Evolutionary conservation across 2,329 filamentous ascomycete genomes (phyloP).

Genomic region (Aspergillus novofumigatus): DNA sequence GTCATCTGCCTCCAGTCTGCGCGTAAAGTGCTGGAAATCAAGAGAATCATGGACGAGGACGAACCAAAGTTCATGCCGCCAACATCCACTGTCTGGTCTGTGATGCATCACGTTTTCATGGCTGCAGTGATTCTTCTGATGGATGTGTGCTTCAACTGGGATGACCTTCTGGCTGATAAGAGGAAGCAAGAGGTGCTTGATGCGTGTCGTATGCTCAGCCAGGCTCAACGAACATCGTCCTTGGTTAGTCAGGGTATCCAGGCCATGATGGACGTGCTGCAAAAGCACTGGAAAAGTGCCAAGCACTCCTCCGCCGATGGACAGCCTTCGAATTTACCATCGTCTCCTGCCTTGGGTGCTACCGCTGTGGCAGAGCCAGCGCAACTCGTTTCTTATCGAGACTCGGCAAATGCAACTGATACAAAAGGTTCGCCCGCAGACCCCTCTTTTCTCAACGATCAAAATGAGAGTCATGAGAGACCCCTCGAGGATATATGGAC

Average conservation of each 20-base stretch:
- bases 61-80: constrained; percentile 22
- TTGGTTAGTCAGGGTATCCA: constrained; percentile 32
- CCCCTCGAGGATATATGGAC: constrained; percentile 31
- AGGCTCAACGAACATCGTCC: constrained; percentile 29
- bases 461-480: neutral
- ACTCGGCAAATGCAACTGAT: neutral
- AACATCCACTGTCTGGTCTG: constrained; percentile 27
- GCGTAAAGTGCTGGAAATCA: constrained; percentile 34
- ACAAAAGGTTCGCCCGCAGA: neutral
- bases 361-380: neutral
- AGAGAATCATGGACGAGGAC: constrained; percentile 31
- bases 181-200: constrained; percentile 35
- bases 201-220: constrained; percentile 36
- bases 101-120: constrained; percentile 40
- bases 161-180: constrained; percentile 32
- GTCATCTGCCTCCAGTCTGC: constrained; percentile 36
- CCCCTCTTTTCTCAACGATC: neutral
- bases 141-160: constrained; percentile 39
- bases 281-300: constrained; percentile 27
- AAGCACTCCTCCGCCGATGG: constrained; percentile 3
- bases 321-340: neutral
- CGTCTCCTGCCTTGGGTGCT: neutral
- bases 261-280: constrained; percentile 35
- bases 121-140: constrained; percentile 38
- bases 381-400: neutral